Percentiles rank a stretch among this genome's conserved stretches.
These are phyloP conservation scores for Leishmania mexicana DNA, from an alignment of 208 protist species.

Conservation along the genomic window DNA sequence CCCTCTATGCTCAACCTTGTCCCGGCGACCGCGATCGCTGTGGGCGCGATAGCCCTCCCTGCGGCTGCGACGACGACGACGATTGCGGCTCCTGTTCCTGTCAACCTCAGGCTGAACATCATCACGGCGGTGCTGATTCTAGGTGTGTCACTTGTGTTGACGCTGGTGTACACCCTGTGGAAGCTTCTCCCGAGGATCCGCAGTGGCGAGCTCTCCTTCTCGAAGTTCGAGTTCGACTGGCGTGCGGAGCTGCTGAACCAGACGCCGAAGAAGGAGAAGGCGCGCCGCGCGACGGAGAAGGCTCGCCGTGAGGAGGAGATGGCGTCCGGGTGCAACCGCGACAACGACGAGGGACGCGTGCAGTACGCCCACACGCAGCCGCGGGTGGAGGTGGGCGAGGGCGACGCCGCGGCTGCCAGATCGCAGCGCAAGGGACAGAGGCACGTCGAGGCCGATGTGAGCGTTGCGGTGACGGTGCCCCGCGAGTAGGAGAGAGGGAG, in stretches of 20 bases:
- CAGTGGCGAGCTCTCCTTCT: conserved; percentile 36
- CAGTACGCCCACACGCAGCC: conserved; percentile 8
- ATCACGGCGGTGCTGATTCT: conserved; percentile 43
- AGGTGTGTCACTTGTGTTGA: conserved; percentile 24
- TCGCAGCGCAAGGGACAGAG: not conserved
- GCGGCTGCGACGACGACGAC: conserved; percentile 6
- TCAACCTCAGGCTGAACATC: conserved; percentile 37
- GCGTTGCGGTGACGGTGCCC: not conserved
- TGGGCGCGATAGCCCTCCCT: not conserved
- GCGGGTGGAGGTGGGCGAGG: conserved; percentile 10
- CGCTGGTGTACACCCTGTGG: conserved; percentile 21
- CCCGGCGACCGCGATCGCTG: conserved; percentile 3
- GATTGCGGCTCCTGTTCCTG: conserved; percentile 16
- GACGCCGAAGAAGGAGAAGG: conserved; percentile 37
- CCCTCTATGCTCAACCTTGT: conserved; percentile 6
- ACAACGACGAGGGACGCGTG: conserved; percentile 6
- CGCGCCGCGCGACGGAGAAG: conserved; percentile 27
- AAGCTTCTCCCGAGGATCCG: conserved; percentile 37
- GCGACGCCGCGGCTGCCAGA: not conserved
- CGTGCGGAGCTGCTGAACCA: conserved; percentile 41
- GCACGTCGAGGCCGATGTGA: not conserved
- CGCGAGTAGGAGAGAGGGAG: conserved; percentile 10
- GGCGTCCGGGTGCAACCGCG: conserved; percentile 1
- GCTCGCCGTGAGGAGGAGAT: conserved; percentile 20
- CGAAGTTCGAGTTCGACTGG: conserved; percentile 46